Base-by-base conservation (phyloP, 345 rosid genomes). In the Psidium guajava region DNA sequence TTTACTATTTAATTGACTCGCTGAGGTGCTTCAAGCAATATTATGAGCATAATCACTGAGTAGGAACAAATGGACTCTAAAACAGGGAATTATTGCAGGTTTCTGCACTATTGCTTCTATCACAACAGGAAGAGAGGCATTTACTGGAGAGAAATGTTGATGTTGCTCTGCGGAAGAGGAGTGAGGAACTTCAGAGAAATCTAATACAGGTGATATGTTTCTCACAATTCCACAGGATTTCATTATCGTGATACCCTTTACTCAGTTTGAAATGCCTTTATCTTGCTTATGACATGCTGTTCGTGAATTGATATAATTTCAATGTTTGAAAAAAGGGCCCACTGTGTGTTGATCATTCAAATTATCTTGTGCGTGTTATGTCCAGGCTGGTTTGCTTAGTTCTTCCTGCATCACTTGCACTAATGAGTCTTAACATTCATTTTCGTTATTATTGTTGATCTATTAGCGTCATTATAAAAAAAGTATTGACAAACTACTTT, bases 81-180 rank as follows among this genome's bases (percentile, higher is more conserved):
- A 84, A 52, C 49, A 44, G 49, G 69, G 82, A 84, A 84, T 83
- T 82, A 87, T 89, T 61, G 82, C 91, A 98, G 99, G 98, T 96
- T 86, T 91, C 93, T 32, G 91, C 98, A 54, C 90, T 98, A 47
- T 87, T 98, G 83, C 98, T 98, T 88, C 85, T 98, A 86, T 96
- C 99, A 14, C 99, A 98, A 90, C 94, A 96, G 89, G 99, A 95
- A 87, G 99, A 96, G 91, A 93, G 99, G 85, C 98, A 96, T 91
- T 89, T 96, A 85, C 91, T 96, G 88, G 98, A 98, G 89, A 94
- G 88, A 90, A 98, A 98, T 91, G 93, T 95, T 85, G 91, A 91
- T 86, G 92, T 88, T 84, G 98, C 95, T 86, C 99, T 98, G 85
- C 96, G 90, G 91, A 92, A 92, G 88, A 98, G 92, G 90, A 87